Base-by-base conservation (phyloP, 768 basidiomycete genomes). In the Baorangia bicolor region DNA sequence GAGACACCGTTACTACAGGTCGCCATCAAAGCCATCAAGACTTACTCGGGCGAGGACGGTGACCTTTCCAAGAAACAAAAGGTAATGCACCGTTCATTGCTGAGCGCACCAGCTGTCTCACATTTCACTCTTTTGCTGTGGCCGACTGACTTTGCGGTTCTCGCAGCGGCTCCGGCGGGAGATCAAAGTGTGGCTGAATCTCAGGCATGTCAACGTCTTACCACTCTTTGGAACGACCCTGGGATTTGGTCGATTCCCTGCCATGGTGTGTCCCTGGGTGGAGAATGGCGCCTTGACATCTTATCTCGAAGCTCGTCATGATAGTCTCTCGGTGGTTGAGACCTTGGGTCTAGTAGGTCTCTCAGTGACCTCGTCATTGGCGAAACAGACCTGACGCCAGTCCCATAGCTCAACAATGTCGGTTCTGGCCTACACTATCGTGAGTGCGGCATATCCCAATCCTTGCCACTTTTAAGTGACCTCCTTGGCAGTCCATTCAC, bases 251-350 rank as follows among this genome's bases (percentile, higher is more conserved):
- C 64, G 59, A 12, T 66, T 63, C 23, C 35, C 60, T n/a, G 63
- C 68, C 8, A 58, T 69, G 63, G 63, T 72, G 23, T 72, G 55
- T 44, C 69, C 69, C 2, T 68, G 67, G 65, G 51, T 45, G 27
- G 62, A 63, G 2, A 63, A 67, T 12, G 67, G 65, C 13, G 54
- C 57, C 31, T 52, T 70, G 45, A 58, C 55, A 14, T 23, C 56
- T 20, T 68, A 69, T 43, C 51, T 71, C 23, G 59, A 62, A 31
- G 33, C 39, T 14, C 34, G 20, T 20, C n/a, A 46, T 31, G 55
- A 54, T 14, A 49, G 51, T 4, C 60, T 70, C n/a, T 9, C 48
- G 1, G 21, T 6, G n/a, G 7, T 33, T 8, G 33, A 42, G 27
- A 40, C 33, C 23, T 30, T 57, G 16, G 28, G 16, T 18, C 14